Evolutionary conservation across 164 flowering plant species (phyloP), one percentile per base, ranked within the genome.

Genomic region (Taxillus chinensis): DNA sequence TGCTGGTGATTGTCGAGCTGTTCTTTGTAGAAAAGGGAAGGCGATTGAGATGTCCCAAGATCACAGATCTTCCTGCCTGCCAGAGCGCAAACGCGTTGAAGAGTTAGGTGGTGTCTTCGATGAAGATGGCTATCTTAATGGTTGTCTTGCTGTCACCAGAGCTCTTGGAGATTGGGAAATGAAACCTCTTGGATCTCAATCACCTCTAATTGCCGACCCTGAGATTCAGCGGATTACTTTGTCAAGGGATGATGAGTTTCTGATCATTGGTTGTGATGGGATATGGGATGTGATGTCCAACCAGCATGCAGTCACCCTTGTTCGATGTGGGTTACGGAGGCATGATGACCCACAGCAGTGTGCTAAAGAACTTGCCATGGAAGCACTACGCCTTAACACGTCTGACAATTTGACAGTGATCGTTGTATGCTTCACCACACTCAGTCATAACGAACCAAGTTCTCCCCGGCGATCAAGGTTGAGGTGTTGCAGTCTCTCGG

Each of bases 141-240:
- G 82, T 4, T 59, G 57, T 51, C 75, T 83, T 12, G 73, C 84
- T 11, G 78, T 83, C 14, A 79, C 84, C 16, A 75, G 88, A 27
- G 81, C 86, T 8, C 77, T 83, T 15, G 88, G 88, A 3, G 88
- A 83, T 56, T 81, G 88, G 88, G 77, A 79, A 45, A 53, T 83
- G 78, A 83, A 83, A 58, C 73, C 80, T 5, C 49, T 53, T 42
- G 88, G 82, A 3, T 59, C 81, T n/a, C 41, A 67, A 0, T 75
- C 77, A 13, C 86, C 88, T 59, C 79, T 81, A 10, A 83, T 78
- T 72, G 75, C 88, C 1, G 86, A 83, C 10, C 84, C 88, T 0
- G 86, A 82, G 40, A 15, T 82, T 46, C 68, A 66, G 58, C 80
- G 71, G 51, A 8, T 78, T 12, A 45, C 62, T 12, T 61, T 83